phyloP scores from a whole-genome alignment of 2,329 filamentous ascomycete species.

The Endoconidiophora laricicola region DNA sequence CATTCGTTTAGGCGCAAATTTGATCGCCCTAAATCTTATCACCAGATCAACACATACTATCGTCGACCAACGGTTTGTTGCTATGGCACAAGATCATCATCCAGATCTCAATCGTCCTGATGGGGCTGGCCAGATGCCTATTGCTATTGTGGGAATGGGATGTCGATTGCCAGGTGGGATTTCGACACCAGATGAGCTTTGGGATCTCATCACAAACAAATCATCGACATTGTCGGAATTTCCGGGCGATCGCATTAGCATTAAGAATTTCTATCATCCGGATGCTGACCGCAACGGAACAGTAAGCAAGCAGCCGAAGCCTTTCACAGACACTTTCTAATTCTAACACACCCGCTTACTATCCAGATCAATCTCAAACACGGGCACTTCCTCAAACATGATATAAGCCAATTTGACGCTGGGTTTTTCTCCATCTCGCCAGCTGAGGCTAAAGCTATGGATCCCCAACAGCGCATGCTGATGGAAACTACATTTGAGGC shows the following conservation, averaged over 20 bases:
- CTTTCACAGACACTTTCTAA: background rate
- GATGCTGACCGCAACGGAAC: conserved; percentile 6
- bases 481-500: conserved; percentile 18
- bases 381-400: conserved; percentile 18
- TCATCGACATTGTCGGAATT: conserved; percentile 25
- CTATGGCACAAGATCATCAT: too few species aligned
- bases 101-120: too few species aligned
- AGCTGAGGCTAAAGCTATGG: conserved; percentile 16
- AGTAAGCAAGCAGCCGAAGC: background rate
- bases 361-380: conserved; percentile 11
- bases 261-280: conserved; percentile 23
- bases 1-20: too few species aligned
- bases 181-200: conserved; percentile 26
- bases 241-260: conserved; percentile 30
- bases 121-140: background rate
- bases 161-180: conserved; percentile 30
- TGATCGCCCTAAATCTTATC: too few species aligned
- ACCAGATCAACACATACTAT: too few species aligned
- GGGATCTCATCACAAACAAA: conserved; percentile 20
- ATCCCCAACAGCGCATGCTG: conserved; percentile 18
- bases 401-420: conserved; percentile 17
- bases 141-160: conserved; percentile 25
- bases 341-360: too few species aligned
- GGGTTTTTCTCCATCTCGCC: conserved; percentile 16
- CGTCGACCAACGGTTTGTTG: too few species aligned